Conservation (phyloP, 2,329 filamentous ascomycete species). For the Arthrocladium fulminans region DNA sequence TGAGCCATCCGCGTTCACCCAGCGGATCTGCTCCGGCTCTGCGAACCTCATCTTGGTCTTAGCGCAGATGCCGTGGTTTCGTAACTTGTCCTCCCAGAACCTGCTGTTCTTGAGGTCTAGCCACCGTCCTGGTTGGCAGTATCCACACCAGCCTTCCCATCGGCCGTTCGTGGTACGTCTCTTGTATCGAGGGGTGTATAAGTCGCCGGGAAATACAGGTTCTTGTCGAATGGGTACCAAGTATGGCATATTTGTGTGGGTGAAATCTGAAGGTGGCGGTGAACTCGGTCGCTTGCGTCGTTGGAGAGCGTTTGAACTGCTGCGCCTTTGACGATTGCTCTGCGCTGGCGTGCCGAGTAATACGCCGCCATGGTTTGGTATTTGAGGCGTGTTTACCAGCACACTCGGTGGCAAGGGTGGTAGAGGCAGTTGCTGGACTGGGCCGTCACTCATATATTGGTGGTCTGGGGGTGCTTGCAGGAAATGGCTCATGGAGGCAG, state of each 20-base stretch:
- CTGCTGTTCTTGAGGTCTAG: slow-evolving; percentile 8
- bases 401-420: slow-evolving; percentile 4
- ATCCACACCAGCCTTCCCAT: slow-evolving; percentile 10
- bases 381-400: background rate
- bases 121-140: slow-evolving; percentile 8
- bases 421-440: slow-evolving; percentile 1
- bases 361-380: background rate
- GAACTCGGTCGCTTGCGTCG: slow-evolving; percentile 3
- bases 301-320: background rate
- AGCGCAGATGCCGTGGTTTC: slow-evolving; percentile 11
- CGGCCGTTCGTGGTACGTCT: slow-evolving; percentile 4
- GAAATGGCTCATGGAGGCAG: background rate
- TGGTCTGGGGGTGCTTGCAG: background rate
- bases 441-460: background rate
- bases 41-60: slow-evolving; percentile 4
- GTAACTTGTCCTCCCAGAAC: slow-evolving; percentile 10
- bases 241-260: background rate
- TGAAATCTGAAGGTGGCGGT: slow-evolving; percentile 6
- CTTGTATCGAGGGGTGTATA: slow-evolving; percentile 9
- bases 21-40: slow-evolving; percentile 5
- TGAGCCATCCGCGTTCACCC: slow-evolving; percentile 1
- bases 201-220: slow-evolving; percentile 2
- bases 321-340: background rate
- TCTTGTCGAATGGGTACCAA: slow-evolving; percentile 6
- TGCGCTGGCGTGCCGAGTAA: background rate